A percentile compares a stretch with the other conserved stretches of the same genome.
These are phyloP conservation scores for Phylloporus sp. DNA, from an alignment of 768 basidiomycete species.

Conservation along the genomic window DNA sequence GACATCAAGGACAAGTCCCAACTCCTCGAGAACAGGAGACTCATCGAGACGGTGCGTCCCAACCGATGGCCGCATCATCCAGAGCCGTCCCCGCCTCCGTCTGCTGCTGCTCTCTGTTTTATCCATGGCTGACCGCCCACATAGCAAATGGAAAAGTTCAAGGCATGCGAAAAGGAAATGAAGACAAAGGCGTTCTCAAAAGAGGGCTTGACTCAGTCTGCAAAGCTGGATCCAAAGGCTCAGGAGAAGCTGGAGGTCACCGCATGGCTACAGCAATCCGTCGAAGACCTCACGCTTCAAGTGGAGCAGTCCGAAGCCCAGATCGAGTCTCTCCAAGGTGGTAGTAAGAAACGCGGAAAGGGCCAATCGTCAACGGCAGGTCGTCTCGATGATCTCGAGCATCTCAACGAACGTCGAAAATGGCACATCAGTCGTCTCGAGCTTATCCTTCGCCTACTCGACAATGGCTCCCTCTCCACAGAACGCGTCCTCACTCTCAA, in stretches of 20 bases:
- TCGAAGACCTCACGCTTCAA: slow-evolving; percentile 90
- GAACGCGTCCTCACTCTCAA: slow-evolving; percentile 81
- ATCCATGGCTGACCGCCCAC: slow-evolving; percentile 6
- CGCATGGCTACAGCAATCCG: slow-evolving; percentile 81
- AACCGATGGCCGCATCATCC: background rate
- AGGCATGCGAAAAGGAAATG: slow-evolving; percentile 99
- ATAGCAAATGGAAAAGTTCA: slow-evolving; percentile 99
- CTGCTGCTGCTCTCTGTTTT: slow-evolving; percentile 10
- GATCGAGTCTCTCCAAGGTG: slow-evolving; percentile 77
- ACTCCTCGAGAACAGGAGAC: slow-evolving; percentile 86
- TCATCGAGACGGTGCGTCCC: slow-evolving; percentile 94
- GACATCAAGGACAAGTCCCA: slow-evolving; percentile 98
- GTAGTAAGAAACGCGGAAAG: slow-evolving; percentile 82
- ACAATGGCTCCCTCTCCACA: slow-evolving; percentile 84
- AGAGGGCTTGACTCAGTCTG: slow-evolving; percentile 91
- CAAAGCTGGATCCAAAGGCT: slow-evolving; percentile 94
- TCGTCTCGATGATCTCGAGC: slow-evolving; percentile 79
- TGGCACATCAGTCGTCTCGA: slow-evolving; percentile 95
- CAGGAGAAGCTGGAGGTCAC: slow-evolving; percentile 92
- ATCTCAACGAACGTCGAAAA: slow-evolving; percentile 86
- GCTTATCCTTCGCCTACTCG: slow-evolving; percentile 86
- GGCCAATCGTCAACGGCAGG: slow-evolving; percentile 60
- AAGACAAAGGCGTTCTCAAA: slow-evolving; percentile 99
- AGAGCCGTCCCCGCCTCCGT: slow-evolving; percentile 2
- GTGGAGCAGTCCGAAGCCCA: slow-evolving; percentile 95